Percentiles rank a stretch among this genome's conserved stretches.
These are phyloP conservation scores for Saturnispora saitoi DNA, from an alignment of 805 yeast species.

Conservation along the genomic window DNA sequence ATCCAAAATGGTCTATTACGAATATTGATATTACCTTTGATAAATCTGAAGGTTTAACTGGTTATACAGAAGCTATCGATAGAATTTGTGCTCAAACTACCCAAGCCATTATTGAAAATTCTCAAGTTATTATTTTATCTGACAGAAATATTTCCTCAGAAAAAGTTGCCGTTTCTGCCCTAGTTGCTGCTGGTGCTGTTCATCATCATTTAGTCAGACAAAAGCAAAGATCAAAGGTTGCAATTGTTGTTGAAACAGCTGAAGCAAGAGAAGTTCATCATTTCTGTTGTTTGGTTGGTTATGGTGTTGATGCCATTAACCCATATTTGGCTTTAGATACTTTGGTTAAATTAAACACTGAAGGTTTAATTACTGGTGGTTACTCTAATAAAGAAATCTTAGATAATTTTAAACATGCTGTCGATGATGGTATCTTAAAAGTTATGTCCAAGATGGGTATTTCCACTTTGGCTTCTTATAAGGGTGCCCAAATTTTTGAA, in stretches of 20 bases:
- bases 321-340: constrained; percentile 94
- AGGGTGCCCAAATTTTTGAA: constrained; percentile 98
- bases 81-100: constrained; percentile 83
- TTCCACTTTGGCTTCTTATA: constrained; percentile 94
- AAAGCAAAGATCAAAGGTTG: constrained; percentile 93
- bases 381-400: constrained; percentile 54
- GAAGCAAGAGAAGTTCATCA: constrained; percentile 98
- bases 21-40: constrained; percentile 83
- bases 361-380: constrained; percentile 54
- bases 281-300: constrained; percentile 87
- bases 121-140: constrained; percentile 67
- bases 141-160: constrained; percentile 56
- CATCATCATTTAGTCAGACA: constrained; percentile 94
- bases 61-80: constrained; percentile 79
- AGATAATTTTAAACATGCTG: constrained; percentile 72
- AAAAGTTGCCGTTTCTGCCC: constrained; percentile 74
- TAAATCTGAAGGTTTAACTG: constrained; percentile 73
- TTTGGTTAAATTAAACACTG: constrained; percentile 72
- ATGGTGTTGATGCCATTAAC: constrained; percentile 94
- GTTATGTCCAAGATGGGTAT: constrained; percentile 99
- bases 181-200: constrained; percentile 93
- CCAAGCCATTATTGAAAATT: constrained; percentile 67
- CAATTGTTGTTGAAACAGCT: constrained; percentile 84
- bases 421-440: constrained; percentile 87
- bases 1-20: constrained; percentile 80